Evolutionary conservation across 164 flowering plant species (phyloP).

Genomic region (Saururus chinensis): DNA sequence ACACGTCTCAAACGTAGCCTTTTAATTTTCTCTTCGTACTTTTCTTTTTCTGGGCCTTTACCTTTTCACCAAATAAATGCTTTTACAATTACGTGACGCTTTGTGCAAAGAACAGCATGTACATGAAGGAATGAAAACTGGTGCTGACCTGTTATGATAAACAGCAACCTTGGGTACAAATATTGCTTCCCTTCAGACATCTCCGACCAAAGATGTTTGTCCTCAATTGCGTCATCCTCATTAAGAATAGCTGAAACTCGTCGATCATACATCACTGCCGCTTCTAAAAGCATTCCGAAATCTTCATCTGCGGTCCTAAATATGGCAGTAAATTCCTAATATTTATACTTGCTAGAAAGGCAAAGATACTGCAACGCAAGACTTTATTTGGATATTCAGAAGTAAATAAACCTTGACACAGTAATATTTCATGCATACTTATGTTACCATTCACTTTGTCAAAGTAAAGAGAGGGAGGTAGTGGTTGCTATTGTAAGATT

Average conservation of each 20-base stretch:
- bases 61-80: slow-evolving; percentile 27
- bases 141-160: slow-evolving; percentile 73
- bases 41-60: slow-evolving; percentile 86
- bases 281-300: slow-evolving; percentile 80
- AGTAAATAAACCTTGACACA: too few relatives aligned
- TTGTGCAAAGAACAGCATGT: neutral
- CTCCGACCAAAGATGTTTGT: slow-evolving; percentile 46
- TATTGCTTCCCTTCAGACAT: slow-evolving; percentile 37
- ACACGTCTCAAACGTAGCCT: slow-evolving; percentile 75
- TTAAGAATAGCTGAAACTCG: slow-evolving; percentile 77
- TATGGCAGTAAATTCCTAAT: neutral
- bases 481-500: too few relatives aligned
- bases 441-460: too few relatives aligned
- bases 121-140: neutral
- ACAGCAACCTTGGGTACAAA: slow-evolving; percentile 71
- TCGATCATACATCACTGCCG: slow-evolving; percentile 96
- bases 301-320: slow-evolving; percentile 97
- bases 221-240: slow-evolving; percentile 57
- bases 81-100: neutral
- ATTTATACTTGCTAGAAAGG: neutral
- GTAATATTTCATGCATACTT: too few relatives aligned
- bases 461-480: too few relatives aligned
- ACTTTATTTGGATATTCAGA: too few relatives aligned
- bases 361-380: neutral
- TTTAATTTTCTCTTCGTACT: slow-evolving; percentile 68